Base-by-base conservation (phyloP, 345 rosid species). In the Moricandia moricandioides region DNA sequence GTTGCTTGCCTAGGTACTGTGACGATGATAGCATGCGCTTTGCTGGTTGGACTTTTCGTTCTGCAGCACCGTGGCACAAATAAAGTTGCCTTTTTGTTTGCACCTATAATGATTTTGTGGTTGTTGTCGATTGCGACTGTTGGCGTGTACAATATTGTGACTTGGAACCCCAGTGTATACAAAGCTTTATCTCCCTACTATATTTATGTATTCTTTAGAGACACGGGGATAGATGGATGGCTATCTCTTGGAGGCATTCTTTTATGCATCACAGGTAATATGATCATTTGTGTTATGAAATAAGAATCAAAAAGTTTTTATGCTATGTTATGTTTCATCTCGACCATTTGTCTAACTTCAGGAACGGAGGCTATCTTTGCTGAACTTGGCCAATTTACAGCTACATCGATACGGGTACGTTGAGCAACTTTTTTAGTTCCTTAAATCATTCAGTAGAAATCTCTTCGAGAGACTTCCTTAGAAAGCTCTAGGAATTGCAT, bases 361-460 rank as follows among this genome's bases (percentile, higher is more conserved):
- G 99, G 99, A 81, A 84, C 88, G 60, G 97, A 92, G 79, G 92
- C 86, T 72, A 84, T 92, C 78, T 90, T 89, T 85, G 84, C 88
- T 10, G 90, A 85, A 67, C 84, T 88, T 55, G 99, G 97, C 77
- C 91, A 86, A 51, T 90, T 88, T 72, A 78, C 92, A 29, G 88
- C 89, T 65, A 78, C 91, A 64, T 88, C 99, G 60, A 80, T 92
- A 71, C 83, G 93, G 90, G 97, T 91, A 88, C 62, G 33, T 56
- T 24, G 70, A 33, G 21, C 5, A 65, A 35, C 57, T 65, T 45
- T 5, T 35, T 24, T 65, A 52, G 35, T 51, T 71, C 47, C 27
- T 58, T 27, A 2, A 18, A 31, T 62, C 18, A 26, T 71, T 13
- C 16, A 24, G 72, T 34, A 47, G 65, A 33, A 77, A 33, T 56